Base-by-base conservation (phyloP, 192 early-diverging fungal species). In the Kickxella alabastrina region DNA sequence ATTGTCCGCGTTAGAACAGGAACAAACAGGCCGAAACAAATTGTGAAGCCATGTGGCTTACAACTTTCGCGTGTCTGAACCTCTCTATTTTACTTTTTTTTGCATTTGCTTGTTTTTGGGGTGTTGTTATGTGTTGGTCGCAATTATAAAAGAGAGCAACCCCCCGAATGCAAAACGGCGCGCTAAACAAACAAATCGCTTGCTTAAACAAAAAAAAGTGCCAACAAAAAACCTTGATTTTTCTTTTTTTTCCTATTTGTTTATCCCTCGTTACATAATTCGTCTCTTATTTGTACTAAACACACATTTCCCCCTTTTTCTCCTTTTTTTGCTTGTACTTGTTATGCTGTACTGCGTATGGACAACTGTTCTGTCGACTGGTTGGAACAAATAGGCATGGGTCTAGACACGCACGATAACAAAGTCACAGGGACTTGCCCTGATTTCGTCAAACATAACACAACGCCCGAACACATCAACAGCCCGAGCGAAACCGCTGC, bases 341-440 rank as follows among this genome's bases (percentile, higher is more conserved):
- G 23, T 6, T 38, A 4, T 39, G 59, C 48, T 29, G 42, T n/a
- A 34, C 42, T 29, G 44, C 49, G 7, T 54, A 70, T 70, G 67
- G 59, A 62, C 38, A 28, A 52, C 28, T 27, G 40, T 10, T 24
- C 27, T 54, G 14, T 64, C 60, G 25, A 53, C 52, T 46, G 42
- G 39, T 34, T 71, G 52, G 51, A 52, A 40, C 62, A 52, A 63
- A 49, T 56, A 62, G 54, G 43, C 24, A 39, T 29, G 23, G 19
- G 40, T 17, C 18, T 12, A 4, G 45, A 24, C 9, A 17, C 38
- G 2, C 23, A 57, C 5, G 13, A 8, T 27, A 10, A 28, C 46
- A 15, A 32, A 6, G 31, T 12, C 12, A 12, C 31, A 5, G n/a
- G 25, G 13, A 19, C 6, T 19, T 24, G 6, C 28, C 21, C 24